phyloP scores from a whole-genome alignment of 2,329 filamentous ascomycete genomes.

The Neopestalotiopsis sp. region DNA sequence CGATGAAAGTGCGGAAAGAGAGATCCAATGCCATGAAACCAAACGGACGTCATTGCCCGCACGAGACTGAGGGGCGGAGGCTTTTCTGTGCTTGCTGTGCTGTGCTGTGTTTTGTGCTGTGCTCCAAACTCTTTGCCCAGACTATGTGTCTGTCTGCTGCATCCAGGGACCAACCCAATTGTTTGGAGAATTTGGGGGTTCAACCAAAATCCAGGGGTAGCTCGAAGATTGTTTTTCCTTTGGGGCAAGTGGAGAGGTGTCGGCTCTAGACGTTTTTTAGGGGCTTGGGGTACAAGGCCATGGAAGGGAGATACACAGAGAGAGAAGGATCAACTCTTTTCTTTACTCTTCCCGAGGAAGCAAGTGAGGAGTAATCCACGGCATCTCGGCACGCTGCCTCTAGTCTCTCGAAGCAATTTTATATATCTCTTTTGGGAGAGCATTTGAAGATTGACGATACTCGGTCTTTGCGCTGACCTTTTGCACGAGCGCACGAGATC shows the following conservation, averaged over 20 bases:
- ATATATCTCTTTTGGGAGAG: not conserved
- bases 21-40: not conserved
- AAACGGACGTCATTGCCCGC: slow-evolving; percentile 11
- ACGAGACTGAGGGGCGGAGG: not conserved
- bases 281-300: not conserved
- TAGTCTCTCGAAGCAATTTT: not conserved
- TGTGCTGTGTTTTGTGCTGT: no score
- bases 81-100: not conserved
- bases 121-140: no score
- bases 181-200: slow-evolving; percentile 13
- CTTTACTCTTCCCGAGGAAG: not conserved
- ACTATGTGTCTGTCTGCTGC: no score
- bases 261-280: not conserved
- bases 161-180: slow-evolving; percentile 13
- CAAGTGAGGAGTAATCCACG: not conserved
- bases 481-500: slow-evolving; percentile 7
- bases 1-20: not conserved
- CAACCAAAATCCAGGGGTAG: slow-evolving; percentile 9
- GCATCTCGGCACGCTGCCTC: not conserved
- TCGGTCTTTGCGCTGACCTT: not conserved
- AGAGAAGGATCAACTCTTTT: not conserved
- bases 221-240: slow-evolving; percentile 4
- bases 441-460: not conserved
- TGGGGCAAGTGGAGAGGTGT: slow-evolving; percentile 9
- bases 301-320: not conserved